These are phyloP conservation scores for Candida suzukii DNA, from an alignment of 805 yeast genomes.

Conservation along the genomic window DNA sequence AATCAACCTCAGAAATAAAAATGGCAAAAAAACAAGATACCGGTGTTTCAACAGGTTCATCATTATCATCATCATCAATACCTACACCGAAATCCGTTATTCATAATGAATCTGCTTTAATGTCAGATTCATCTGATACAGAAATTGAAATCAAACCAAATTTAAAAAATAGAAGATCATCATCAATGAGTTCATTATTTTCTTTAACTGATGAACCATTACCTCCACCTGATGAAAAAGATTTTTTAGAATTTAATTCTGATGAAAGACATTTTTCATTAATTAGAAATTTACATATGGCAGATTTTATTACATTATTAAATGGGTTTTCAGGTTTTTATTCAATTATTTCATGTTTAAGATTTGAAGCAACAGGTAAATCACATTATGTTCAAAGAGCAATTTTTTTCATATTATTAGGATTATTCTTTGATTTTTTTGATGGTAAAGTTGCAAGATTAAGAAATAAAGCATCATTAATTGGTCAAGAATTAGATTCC, in stretches of 20 bases:
- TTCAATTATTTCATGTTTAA: slow-evolving; percentile 76
- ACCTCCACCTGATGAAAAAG: slow-evolving; percentile 72
- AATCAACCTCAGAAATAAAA: too few relatives aligned
- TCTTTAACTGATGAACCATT: slow-evolving; percentile 50
- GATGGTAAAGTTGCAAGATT: slow-evolving; percentile 97
- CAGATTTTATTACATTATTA: slow-evolving; percentile 90
- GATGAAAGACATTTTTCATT: slow-evolving; percentile 84
- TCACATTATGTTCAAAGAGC: slow-evolving; percentile 78
- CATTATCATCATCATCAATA: too few relatives aligned
- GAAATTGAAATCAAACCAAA: slow-evolving; percentile 3
- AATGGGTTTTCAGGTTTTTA: slow-evolving; percentile 94
- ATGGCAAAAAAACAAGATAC: too few relatives aligned
- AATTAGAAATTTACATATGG: slow-evolving; percentile 84
- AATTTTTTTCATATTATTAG: slow-evolving; percentile 78
- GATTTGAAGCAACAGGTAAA: slow-evolving; percentile 67
- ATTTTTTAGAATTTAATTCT: slow-evolving; percentile 70
- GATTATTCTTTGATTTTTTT: slow-evolving; percentile 91
- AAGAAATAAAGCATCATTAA: slow-evolving; percentile 81
- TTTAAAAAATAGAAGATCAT: slow-evolving; percentile 20
- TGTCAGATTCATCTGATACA: slow-evolving; percentile 18
- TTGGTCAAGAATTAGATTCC: slow-evolving; percentile 97
- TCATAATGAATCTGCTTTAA: background rate
- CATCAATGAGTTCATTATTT: slow-evolving; percentile 34
- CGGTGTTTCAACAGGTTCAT: too few relatives aligned
- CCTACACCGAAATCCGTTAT: background rate